Evolutionary conservation across 1,284 basidiomycete species (phyloP), one percentile per base, ranked within the genome.

Genomic region (Grifola frondosa): DNA sequence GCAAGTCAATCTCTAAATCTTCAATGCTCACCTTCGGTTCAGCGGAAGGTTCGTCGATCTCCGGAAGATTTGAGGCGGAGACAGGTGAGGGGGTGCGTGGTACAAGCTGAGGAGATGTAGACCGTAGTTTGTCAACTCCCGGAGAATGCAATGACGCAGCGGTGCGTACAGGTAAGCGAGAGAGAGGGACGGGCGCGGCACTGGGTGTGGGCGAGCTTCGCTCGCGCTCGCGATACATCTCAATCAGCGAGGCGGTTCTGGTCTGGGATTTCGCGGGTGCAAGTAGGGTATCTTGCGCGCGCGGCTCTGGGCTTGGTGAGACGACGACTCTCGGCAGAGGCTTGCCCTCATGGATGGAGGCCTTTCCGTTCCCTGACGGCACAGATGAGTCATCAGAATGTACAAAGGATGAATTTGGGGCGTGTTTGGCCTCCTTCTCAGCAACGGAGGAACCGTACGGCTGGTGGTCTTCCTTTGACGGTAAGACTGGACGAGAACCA

Each of bases 161-260:
- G 25, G 49, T 37, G 49, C 61, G 67, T 30, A 69, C 54, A 19
- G 70, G 70, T 6, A 67, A 55, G 43, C 60, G 66, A 13, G 71
- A 68, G 8, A 66, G 53, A n/a, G 66, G 57, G 7, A 47, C 29
- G 25, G 59, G 48, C 6, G 60, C 28, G 25, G 48, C 8, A 34
- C 29, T 17, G 23, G 47, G 35, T 22, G 48, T 26, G 48, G 25
- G 17, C 15, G 30, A 9, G 53, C 40, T 48, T 63, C 66, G 48
- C 62, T 90, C 87, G 37, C 75, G 74, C 65, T 88, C 82, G 30
- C 84, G 76, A 56, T 88, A 90, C 84, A 90, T 84, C 62, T 88
- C 84, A 54, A 90, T 90, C 37, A 90, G 70, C 3, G 79, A 74
- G 5, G 84, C 81, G 3, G 84, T 87, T 66, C 80, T 85, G 64